Conservation (phyloP, 805 yeast genomes). For the Myxozyma udenii region DNA sequence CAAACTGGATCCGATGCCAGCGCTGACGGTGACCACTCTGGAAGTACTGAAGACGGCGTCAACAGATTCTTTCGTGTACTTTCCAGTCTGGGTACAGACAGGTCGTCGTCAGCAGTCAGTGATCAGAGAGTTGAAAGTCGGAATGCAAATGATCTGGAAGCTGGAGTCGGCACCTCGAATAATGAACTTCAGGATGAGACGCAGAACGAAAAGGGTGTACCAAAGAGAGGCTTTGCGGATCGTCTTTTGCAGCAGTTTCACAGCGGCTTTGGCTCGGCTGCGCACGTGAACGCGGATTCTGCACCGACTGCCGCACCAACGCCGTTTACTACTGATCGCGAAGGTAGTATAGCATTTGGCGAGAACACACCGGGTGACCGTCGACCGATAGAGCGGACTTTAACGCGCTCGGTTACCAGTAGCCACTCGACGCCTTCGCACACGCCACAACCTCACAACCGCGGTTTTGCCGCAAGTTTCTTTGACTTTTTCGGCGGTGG, state of each 20-base stretch:
- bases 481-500: slow-evolving; percentile 8
- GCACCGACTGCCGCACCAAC: neutral
- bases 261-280: neutral
- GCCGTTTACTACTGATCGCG: neutral
- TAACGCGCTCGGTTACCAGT: neutral
- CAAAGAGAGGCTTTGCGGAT: too few relatives aligned
- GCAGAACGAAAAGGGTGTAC: neutral
- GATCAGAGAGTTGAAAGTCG: neutral
- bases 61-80: neutral
- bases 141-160: neutral
- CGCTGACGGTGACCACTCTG: neutral
- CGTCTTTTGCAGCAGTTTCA: slow-evolving; percentile 4
- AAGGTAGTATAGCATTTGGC: neutral
- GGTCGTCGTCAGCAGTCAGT: neutral
- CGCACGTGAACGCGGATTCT: neutral
- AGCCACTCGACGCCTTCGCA: neutral
- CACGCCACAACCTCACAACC: neutral
- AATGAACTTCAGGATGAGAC: neutral
- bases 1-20: neutral
- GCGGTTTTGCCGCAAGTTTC: slow-evolving; percentile 6
- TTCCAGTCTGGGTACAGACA: neutral
- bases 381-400: neutral
- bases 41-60: neutral
- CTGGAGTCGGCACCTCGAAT: neutral
- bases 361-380: neutral